phyloP scores from a whole-genome alignment of 495 filamentous ascomycete species.

The Penicillium macrosclerotiorum region DNA sequence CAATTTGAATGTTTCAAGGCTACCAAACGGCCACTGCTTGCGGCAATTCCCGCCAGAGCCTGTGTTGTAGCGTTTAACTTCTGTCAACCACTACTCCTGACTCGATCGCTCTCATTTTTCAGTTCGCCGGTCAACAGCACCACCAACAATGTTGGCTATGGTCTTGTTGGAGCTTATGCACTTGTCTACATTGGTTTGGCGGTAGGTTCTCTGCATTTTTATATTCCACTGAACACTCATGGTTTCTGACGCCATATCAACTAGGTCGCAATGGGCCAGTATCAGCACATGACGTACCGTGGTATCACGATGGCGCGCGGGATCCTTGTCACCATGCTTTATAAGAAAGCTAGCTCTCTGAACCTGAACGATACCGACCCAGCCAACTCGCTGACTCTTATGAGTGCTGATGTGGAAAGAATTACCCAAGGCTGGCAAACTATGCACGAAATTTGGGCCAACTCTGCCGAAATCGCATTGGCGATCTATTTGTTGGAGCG shows the following conservation, averaged over 20 bases:
- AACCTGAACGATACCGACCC: slow-evolving; percentile 44
- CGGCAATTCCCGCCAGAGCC: slow-evolving; percentile 51
- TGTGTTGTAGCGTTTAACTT: slow-evolving; percentile 59
- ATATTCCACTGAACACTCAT: slow-evolving; percentile 31
- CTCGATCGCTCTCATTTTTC: slow-evolving; percentile 49
- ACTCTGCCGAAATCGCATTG: slow-evolving; percentile 54
- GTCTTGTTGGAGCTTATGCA: slow-evolving; percentile 62
- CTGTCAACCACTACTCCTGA: slow-evolving; percentile 63
- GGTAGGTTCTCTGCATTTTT: slow-evolving; percentile 44
- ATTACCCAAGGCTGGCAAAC: slow-evolving; percentile 46
- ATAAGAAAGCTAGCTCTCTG: slow-evolving; percentile 44
- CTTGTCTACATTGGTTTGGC: slow-evolving; percentile 62
- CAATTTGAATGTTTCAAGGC: slow-evolving; percentile 45
- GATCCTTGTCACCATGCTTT: slow-evolving; percentile 56
- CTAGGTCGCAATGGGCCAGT: slow-evolving; percentile 42
- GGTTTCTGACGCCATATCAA: slow-evolving; percentile 1
- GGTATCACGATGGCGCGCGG: slow-evolving; percentile 60
- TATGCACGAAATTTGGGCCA: slow-evolving; percentile 60
- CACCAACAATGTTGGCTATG: slow-evolving; percentile 55
- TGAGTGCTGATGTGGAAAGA: slow-evolving; percentile 62
- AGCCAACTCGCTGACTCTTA: slow-evolving; percentile 55
- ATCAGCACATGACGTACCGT: slow-evolving; percentile 58
- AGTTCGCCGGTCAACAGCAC: slow-evolving; percentile 34
- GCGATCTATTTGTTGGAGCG: slow-evolving; percentile 57
- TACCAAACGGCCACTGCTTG: slow-evolving; percentile 45